Conservation (phyloP, 163 green algal genomes). For the Chlorella variabilis region DNA sequence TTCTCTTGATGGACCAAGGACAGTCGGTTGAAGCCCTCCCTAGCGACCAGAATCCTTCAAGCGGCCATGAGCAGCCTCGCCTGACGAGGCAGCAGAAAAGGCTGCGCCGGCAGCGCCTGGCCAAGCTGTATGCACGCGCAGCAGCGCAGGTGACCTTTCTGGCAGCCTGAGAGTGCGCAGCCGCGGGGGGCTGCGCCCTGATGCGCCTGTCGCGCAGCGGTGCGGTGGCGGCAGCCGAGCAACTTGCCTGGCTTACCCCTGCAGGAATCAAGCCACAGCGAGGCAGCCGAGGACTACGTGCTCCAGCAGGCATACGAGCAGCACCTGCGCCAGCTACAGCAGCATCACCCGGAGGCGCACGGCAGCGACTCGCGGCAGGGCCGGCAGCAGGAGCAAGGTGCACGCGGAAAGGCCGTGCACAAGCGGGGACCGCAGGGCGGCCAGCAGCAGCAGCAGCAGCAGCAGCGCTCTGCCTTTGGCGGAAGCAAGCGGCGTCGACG, state of each 20-base stretch:
- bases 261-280: slow-evolving; percentile 31
- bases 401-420: no score
- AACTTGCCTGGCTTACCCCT: no score
- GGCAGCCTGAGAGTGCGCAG: no score
- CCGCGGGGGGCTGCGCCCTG: no score
- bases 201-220: no score
- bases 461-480: neutral
- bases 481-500: slow-evolving; percentile 12
- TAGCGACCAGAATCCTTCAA: no score
- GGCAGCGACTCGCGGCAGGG: neutral
- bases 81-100: neutral
- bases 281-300: neutral
- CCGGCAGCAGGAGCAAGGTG: neutral
- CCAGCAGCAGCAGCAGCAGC: neutral
- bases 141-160: slow-evolving; percentile 12
- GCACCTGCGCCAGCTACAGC: slow-evolving; percentile 16
- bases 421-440: no score
- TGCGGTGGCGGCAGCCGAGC: no score
- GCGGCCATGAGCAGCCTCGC: neutral
- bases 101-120: slow-evolving; percentile 13
- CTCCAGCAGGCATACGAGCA: slow-evolving; percentile 25
- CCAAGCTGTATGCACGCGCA: slow-evolving; percentile 1
- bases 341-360: neutral
- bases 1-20: neutral
- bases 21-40: no score